Base-by-base conservation (phyloP, 345 rosid species). In the Camelina laxa region DNA sequence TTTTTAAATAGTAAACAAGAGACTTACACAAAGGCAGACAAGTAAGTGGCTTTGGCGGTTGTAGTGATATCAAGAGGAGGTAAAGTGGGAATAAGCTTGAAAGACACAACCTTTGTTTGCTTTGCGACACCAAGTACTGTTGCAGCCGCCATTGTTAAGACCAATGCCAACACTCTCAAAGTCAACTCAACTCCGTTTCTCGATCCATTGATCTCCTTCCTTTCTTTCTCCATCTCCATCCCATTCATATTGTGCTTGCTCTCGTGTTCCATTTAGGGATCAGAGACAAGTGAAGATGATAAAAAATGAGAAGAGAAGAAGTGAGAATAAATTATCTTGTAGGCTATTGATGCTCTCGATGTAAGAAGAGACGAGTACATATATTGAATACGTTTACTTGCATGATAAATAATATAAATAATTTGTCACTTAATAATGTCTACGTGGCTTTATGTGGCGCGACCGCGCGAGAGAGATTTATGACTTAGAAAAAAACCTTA, bases 21-120 rank as follows among this genome's bases (percentile, higher is more conserved):
- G 51, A 9, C 92, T 80, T 83, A 91, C 96, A 79, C 80, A 49
- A 87, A 86, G 47, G 93, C 89, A 55, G 97, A 85, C 59, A 86
- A 63, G 80, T 89, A 75, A 55, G 59, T 75, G 79, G 88, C 81
- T 79, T 81, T 85, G 58, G 97, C 95, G 13, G 74, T 39, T 13
- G 76, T 83, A 42, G 92, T 65, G 67, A 89, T 56, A 56, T 80
- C 7, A 2, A 91, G 47, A n/a, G 90, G 80, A 50, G 97, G 93
- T 45, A 91, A 35, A 59, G 35, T 48, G 1, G 79, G 79, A 22
- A 83, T 9, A 54, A 91, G 1, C 70, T 80, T 63, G 3, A 91
- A 2, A 0, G 90, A 72, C 12, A 86, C 81, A 39, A 77, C 22
- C 64, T 71, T 82, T 13, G 80, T 84, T 59, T 91, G 91, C 65